phyloP scores from a whole-genome alignment of 768 basidiomycete genomes.

The Rubroboletus pulcherrimus region DNA sequence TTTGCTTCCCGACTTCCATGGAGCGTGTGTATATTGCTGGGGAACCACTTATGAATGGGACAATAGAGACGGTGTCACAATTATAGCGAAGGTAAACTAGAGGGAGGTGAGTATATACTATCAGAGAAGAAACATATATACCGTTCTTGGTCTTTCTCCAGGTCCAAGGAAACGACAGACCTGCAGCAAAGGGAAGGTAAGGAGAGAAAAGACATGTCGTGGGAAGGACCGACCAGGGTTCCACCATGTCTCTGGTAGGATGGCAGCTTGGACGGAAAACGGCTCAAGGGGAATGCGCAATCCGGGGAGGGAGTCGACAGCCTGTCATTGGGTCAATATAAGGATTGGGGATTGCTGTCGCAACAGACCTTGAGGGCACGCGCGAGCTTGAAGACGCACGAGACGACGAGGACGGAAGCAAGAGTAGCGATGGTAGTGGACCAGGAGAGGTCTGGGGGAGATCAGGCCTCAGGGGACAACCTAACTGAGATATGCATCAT shows the following conservation, averaged over 20 bases:
- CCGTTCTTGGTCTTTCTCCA: slow-evolving; percentile 23
- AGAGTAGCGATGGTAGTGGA: not conserved
- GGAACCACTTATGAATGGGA: slow-evolving; percentile 17
- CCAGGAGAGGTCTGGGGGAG: slow-evolving; percentile 3
- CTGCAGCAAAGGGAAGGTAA: slow-evolving; percentile 1
- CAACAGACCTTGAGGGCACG: slow-evolving; percentile 15
- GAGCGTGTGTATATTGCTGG: slow-evolving; percentile 22
- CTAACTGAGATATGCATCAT: not conserved
- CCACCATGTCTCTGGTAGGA: slow-evolving; percentile 20
- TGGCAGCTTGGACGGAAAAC: slow-evolving; percentile 2
- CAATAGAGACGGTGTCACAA: slow-evolving; percentile 19
- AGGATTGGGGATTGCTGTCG: no score
- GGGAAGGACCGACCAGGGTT: slow-evolving; percentile 13
- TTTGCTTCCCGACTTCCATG: slow-evolving; percentile 18
- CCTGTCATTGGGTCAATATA: slow-evolving; percentile 1
- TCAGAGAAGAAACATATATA: not conserved
- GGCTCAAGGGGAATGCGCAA: slow-evolving; percentile 21
- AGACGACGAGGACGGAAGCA: slow-evolving; percentile 4
- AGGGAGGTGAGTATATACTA: not conserved
- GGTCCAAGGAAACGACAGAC: slow-evolving; percentile 19
- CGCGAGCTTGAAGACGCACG: slow-evolving; percentile 13
- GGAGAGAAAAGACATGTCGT: not conserved
- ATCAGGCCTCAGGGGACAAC: not conserved
- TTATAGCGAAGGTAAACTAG: slow-evolving; percentile 20
- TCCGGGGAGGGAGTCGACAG: slow-evolving; percentile 17